These are phyloP conservation scores for Phaeotremella skinneri DNA, from an alignment of 768 basidiomycete genomes.

Conservation along the genomic window DNA sequence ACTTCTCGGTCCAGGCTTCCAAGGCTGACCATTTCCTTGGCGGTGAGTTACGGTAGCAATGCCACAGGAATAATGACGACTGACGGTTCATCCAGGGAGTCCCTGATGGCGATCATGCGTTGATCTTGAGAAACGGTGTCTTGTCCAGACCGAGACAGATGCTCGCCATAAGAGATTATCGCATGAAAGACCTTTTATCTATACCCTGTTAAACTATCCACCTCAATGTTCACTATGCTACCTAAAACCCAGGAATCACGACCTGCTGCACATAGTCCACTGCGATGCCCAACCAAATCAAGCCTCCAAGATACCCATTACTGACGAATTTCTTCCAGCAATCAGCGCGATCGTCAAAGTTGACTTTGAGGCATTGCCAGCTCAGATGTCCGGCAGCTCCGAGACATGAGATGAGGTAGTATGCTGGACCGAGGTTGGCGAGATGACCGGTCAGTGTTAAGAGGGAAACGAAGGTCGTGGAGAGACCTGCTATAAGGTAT, in stretches of 20 bases:
- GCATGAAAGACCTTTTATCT: not conserved
- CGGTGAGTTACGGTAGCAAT: conserved; percentile 27
- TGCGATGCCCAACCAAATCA: conserved; percentile 77
- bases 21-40: conserved; percentile 45
- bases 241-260: conserved; percentile 17
- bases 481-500: conserved; percentile 71
- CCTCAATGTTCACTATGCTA: not conserved
- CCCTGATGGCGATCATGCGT: conserved; percentile 12
- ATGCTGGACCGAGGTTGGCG: conserved; percentile 71
- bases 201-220: not conserved
- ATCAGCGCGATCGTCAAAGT: conserved; percentile 71
- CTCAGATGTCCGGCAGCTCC: conserved; percentile 73
- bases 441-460: conserved; percentile 76
- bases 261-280: conserved; percentile 61
- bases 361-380: conserved; percentile 68
- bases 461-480: conserved; percentile 67
- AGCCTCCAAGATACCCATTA: conserved; percentile 84
- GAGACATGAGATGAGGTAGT: conserved; percentile 71
- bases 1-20: conserved; percentile 36
- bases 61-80: conserved; percentile 1
- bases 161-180: not conserved
- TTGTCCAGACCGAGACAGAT: conserved; percentile 1
- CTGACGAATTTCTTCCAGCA: conserved; percentile 88
- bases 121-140: not conserved
- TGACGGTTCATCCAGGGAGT: conserved; percentile 8